phyloP scores from a whole-genome alignment of 108 stramenopile species.

The Schizochytrium sp. region DNA sequence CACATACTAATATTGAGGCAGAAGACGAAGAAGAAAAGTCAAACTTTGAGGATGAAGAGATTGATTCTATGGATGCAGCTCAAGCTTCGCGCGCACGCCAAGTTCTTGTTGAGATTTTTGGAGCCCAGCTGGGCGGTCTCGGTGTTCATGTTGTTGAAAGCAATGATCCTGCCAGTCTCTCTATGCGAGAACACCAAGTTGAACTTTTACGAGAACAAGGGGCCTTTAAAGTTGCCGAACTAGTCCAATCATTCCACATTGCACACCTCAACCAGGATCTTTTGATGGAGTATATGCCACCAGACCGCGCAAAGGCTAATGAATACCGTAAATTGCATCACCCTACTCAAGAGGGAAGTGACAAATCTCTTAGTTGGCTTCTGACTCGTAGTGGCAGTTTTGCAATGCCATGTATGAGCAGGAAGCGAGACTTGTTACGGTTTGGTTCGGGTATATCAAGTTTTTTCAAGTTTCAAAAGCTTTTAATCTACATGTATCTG shows the following conservation, averaged over 20 bases:
- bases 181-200: neutral
- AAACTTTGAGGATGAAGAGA: too few species aligned
- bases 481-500: slow-evolving; percentile 31
- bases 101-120: slow-evolving; percentile 51
- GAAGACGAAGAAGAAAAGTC: too few species aligned
- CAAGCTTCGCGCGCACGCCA: neutral
- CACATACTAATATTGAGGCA: too few species aligned
- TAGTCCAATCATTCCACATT: slow-evolving; percentile 5
- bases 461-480: slow-evolving; percentile 47
- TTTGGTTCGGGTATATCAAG: slow-evolving; percentile 36
- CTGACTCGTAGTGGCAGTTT: neutral
- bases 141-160: slow-evolving; percentile 26
- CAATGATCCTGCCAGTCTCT: neutral
- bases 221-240: neutral
- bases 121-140: slow-evolving; percentile 24
- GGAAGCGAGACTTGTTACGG: neutral
- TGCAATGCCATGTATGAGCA: neutral
- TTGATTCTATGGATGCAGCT: neutral
- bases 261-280: slow-evolving; percentile 41
- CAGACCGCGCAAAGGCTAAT: neutral
- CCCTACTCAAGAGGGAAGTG: neutral
- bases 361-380: neutral
- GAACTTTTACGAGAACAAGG: neutral
- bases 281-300: neutral
- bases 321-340: slow-evolving; percentile 34